Conservation (phyloP, 257 asterid genomes). For the Salvia miltiorrhiza region DNA sequence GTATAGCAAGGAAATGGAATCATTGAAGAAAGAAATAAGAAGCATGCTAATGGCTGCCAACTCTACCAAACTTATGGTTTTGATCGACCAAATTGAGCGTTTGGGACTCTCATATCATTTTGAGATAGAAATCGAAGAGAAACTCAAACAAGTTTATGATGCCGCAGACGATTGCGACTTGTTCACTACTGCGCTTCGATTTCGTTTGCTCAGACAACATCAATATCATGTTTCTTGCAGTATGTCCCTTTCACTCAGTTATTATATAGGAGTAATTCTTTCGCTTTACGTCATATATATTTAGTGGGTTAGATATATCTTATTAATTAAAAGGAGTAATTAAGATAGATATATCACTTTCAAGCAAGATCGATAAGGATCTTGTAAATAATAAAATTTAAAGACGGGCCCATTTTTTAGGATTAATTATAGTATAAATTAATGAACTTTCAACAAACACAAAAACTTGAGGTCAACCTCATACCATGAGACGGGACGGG, state of each 20-base stretch:
- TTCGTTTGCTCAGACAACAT: slow-evolving; percentile 31
- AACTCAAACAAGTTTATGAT: slow-evolving; percentile 2
- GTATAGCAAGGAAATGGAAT: not conserved
- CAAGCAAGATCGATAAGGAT: no score
- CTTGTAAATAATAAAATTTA: no score
- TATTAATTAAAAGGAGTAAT: no score
- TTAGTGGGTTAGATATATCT: no score
- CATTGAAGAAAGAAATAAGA: not conserved
- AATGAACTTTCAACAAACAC: no score
- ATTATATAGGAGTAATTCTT: no score
- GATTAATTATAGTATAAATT: no score
- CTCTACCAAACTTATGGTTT: not conserved
- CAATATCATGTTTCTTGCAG: slow-evolving; percentile 13
- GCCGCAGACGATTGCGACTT: not conserved
- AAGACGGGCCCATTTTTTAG: no score
- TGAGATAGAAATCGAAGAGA: slow-evolving; percentile 14
- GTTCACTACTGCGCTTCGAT: slow-evolving; percentile 16
- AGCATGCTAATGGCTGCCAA: not conserved
- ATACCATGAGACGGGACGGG: no score
- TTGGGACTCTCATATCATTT: slow-evolving; percentile 27
- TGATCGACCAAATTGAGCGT: slow-evolving; percentile 10
- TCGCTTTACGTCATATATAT: not conserved
- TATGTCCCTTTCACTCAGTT: not conserved
- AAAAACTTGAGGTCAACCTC: no score
- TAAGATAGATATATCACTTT: no score